Conservation (phyloP, 108 stramenopile genomes). For the Nitzschia sp. region DNA sequence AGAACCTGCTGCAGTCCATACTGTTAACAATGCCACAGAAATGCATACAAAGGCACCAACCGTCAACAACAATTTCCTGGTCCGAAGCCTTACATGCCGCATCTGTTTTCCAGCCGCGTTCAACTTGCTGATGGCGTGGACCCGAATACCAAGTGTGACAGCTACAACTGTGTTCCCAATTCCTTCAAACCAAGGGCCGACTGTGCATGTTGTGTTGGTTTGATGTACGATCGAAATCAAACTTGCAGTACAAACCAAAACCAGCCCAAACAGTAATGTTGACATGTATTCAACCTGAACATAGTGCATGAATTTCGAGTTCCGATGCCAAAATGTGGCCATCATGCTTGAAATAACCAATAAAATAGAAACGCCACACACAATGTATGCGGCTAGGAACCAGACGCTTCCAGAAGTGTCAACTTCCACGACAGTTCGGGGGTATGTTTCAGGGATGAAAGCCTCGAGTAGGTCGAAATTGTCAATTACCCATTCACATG, state of each 20-base stretch:
- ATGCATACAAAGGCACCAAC: neutral
- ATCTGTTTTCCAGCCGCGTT: neutral
- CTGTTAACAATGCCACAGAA: slow-evolving; percentile 25
- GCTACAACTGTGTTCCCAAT: slow-evolving; percentile 2
- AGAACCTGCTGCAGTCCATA: slow-evolving; percentile 35
- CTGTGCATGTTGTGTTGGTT: neutral
- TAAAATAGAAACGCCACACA: neutral
- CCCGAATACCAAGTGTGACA: neutral
- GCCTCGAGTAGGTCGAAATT: slow-evolving; percentile 24
- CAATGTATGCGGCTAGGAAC: neutral
- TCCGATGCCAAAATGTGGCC: neutral
- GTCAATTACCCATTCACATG: slow-evolving; percentile 35
- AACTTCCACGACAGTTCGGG: slow-evolving; percentile 8
- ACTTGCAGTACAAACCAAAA: neutral
- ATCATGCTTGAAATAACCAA: neutral
- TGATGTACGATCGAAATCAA: neutral
- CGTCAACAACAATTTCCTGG: neutral
- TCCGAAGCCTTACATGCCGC: neutral
- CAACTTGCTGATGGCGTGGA: slow-evolving; percentile 4
- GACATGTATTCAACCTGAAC: slow-evolving; percentile 6
- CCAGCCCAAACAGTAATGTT: neutral
- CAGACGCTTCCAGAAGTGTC: neutral
- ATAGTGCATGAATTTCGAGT: neutral
- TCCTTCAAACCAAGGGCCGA: neutral
- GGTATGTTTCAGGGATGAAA: slow-evolving; percentile 29